Conservation (phyloP, 108 stramenopile genomes). For the Epithemia pelagica region DNA sequence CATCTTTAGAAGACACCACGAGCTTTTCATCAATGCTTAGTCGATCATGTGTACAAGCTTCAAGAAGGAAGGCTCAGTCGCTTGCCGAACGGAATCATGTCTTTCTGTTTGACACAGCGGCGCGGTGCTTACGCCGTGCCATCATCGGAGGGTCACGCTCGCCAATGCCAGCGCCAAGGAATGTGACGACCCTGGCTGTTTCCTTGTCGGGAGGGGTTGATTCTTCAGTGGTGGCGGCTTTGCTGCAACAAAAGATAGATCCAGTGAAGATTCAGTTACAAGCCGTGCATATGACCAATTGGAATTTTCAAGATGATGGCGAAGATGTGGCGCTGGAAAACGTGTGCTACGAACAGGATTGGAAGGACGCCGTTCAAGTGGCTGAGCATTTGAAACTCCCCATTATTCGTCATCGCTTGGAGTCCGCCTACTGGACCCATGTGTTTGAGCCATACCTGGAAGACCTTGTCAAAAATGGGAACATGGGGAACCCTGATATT, state of each 20-base stretch:
- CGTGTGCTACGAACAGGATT: slow-evolving; percentile 56
- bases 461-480: slow-evolving; percentile 26
- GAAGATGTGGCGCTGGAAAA: slow-evolving; percentile 25
- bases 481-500: slow-evolving; percentile 90
- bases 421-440: slow-evolving; percentile 83
- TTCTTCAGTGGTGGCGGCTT: slow-evolving; percentile 83
- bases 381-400: slow-evolving; percentile 71
- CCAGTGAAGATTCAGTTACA: not conserved
- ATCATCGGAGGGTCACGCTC: too few relatives aligned
- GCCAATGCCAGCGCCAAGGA: too few relatives aligned
- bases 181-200: too few relatives aligned
- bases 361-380: slow-evolving; percentile 74
- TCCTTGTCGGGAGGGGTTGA: slow-evolving; percentile 96
- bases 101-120: too few relatives aligned
- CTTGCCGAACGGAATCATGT: too few relatives aligned
- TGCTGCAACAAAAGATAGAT: slow-evolving; percentile 51
- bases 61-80: too few relatives aligned
- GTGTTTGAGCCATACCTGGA: slow-evolving; percentile 90
- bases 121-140: too few relatives aligned
- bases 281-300: slow-evolving; percentile 82
- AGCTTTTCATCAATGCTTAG: too few relatives aligned
- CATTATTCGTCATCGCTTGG: slow-evolving; percentile 67
- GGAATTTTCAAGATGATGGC: slow-evolving; percentile 75
- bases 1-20: too few relatives aligned
- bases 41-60: too few relatives aligned